Base-by-base conservation (phyloP, 2,329 filamentous ascomycete species). In the Coniella lustricola region DNA sequence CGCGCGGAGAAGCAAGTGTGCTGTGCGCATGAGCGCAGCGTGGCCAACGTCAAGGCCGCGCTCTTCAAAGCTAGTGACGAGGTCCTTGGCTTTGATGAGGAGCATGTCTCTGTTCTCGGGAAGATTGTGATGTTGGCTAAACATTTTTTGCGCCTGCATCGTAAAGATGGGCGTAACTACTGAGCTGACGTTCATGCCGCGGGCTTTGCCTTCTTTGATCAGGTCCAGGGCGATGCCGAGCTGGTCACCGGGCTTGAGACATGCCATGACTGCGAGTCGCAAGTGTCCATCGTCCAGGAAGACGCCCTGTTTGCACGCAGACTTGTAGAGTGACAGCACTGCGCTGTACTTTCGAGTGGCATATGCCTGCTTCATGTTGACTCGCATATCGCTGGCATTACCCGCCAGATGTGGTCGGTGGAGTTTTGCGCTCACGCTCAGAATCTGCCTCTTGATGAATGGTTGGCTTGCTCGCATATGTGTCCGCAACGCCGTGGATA, bases 181-280 rank as follows among this genome's bases (percentile, higher is more conserved):
- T 1, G 55, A 51, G 40, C 61, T 67, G 4, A 74, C 63, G 49
- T 78, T 68, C 10, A 66, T 57, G 4, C 72, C 74, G 10, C 63
- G 56, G 1, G 53, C 44, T 32, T 70, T 63, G 0, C 72, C 70
- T 25, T 59, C 56, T 5, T 58, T 56, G 5, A 79, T 64, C 14
- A 78, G 59, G 0, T 54, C 55, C 16, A 66, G 59, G 1, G 74
- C 72, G 17, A 56, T 40, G 40, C 57, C 49, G 41, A 64, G 50
- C 37, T 60, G 55, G 3, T 57, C 49, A 3, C 57, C 59, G 14
- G 57, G 39, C 14, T 59, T 60, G 44, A 77, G 56, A 13, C 67
- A 63, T 2, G 73, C 72, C 9, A 67, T 55, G 8, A 79, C 68
- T 8, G 71, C 74, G 4, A 77, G 61, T n/a, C 70, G 67, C 13